Base-by-base conservation (phyloP, 805 yeast species). In the Candida sonorensis region DNA sequence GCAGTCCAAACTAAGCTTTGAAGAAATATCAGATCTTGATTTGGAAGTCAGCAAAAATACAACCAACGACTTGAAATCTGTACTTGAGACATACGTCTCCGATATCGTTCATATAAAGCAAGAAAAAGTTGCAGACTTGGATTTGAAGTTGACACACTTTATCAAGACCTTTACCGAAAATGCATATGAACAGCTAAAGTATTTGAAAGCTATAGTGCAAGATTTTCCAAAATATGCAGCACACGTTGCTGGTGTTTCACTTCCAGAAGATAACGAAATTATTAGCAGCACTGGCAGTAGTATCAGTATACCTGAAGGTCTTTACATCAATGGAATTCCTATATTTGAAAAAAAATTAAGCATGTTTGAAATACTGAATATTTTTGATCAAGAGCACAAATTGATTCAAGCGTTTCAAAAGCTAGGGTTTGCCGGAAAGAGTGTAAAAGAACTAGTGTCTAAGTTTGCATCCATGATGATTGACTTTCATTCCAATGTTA, bases 291-390 rank as follows among this genome's bases (percentile, higher is more conserved):
- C n/a, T n/a, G n/a, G n/a, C n/a, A n/a, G n/a, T n/a, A n/a, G n/a
- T n/a, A n/a, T n/a, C n/a, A n/a, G n/a, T n/a, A n/a, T n/a, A n/a
- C 48, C 48, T 2, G 48, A 61, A 20, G 82, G 81, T 1, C 36
- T 88, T 2, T 81, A 73, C 40, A 45, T 86, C 13, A 85, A 87
- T 53, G 94, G 95, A 1, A 72, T 80, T 0, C 64, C 77, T 2
- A 52, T 78, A 1, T 57, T 72, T n/a, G 62, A 62, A 1, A 46
- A 62, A 1, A 65, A 67, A 23, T 58, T 64, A 5, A 69, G 69
- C 36, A 37, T 67, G 4, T 64, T 66, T 35, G 62, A 61, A 16
- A 36, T 77, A 3, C 43, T 69, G 23, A 54, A 62, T 1, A 41
- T 48, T 1, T 33, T 76, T 8, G 60, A 64, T 29, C 36, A 55